Conservation (phyloP, 1,139 yeast species). For the Saccharomyces hybrid region DNA sequence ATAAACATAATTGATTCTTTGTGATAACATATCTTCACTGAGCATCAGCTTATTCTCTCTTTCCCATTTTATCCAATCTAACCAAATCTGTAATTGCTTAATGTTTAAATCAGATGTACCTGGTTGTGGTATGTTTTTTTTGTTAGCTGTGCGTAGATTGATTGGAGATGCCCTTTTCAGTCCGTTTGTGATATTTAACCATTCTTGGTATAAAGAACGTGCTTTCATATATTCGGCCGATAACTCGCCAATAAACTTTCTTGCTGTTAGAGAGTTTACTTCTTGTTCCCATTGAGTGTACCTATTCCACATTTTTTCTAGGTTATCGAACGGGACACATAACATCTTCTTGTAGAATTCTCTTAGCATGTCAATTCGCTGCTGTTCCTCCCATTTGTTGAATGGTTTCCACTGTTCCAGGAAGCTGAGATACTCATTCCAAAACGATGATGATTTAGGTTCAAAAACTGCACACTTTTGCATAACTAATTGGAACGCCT, state of each 20-base stretch:
- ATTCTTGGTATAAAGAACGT: slow-evolving; percentile 68
- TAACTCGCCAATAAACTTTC: slow-evolving; percentile 77
- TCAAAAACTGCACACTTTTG: slow-evolving; percentile 69
- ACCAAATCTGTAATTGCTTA: slow-evolving; percentile 42
- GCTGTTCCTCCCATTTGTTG: slow-evolving; percentile 83
- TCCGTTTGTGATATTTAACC: slow-evolving; percentile 50
- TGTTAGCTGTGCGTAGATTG: slow-evolving; percentile 29
- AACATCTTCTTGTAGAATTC: slow-evolving; percentile 66
- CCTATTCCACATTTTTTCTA: slow-evolving; percentile 74
- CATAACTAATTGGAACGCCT: slow-evolving; percentile 81
- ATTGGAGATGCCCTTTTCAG: slow-evolving; percentile 34
- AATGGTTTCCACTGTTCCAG: slow-evolving; percentile 71
- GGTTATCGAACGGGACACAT: slow-evolving; percentile 60
- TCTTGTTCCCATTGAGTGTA: slow-evolving; percentile 82
- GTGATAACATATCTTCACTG: no score
- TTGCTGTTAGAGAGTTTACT: slow-evolving; percentile 66
- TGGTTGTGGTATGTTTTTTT: slow-evolving; percentile 36
- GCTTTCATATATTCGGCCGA: slow-evolving; percentile 89
- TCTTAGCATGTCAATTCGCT: slow-evolving; percentile 69
- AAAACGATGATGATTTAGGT: slow-evolving; percentile 59
- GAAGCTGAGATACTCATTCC: slow-evolving; percentile 81
- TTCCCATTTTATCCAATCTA: no score
- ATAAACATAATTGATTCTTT: no score
- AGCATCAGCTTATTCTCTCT: no score
- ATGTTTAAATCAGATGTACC: slow-evolving; percentile 30